Base-by-base conservation (phyloP, 2,329 filamentous ascomycete genomes). In the Xylariaceae sp. region DNA sequence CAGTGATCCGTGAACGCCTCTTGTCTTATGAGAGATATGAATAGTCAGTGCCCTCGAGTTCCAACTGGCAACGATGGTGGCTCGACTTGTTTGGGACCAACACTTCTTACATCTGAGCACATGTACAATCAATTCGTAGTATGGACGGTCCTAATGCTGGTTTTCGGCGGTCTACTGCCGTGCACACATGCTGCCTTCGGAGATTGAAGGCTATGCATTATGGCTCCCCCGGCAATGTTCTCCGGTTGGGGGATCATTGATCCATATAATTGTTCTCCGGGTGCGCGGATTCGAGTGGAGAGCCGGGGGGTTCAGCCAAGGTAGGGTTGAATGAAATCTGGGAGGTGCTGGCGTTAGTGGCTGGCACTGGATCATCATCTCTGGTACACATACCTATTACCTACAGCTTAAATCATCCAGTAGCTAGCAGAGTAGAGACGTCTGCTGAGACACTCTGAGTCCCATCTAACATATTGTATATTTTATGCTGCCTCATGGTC, bases 291-390 rank as follows among this genome's bases (percentile, higher is more conserved):
- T 41, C 50, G 26, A 56, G 48, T 41, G 54, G 52, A 40, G 51
- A 37, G 47, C 26, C 34, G 41, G 56, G 30, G 36, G 39, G 41
- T 21, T 42, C 42, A 46, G 48, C 45, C 48, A 32, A 19, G 55
- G 45, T 50, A 54, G 41, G 48, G 39, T 54, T 34, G 49, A 26
- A 39, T 46, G 47, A 51, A 52, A 53, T 53, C 19, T 18, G 15
- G 37, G 34, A 32, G 53, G 47, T 47, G 54, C 39, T 40, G 56
- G 56, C 56, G 56, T 58, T 58, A 9, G 47, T 29, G 56, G 53
- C 49, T 44, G 50, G 53, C 49, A 47, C 49, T 46, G 13, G 34
- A 22, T 47, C 39, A 39, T 22, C 13, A 47, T 47, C 21, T 48
- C 18, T 26, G 34, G 42, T 34, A 34, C 6, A 30, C 29, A n/a